Evolutionary conservation across 2,329 filamentous ascomycete genomes (phyloP), one percentile per base, ranked within the genome.

Genomic region (Phyllosticta citrichinensis): DNA sequence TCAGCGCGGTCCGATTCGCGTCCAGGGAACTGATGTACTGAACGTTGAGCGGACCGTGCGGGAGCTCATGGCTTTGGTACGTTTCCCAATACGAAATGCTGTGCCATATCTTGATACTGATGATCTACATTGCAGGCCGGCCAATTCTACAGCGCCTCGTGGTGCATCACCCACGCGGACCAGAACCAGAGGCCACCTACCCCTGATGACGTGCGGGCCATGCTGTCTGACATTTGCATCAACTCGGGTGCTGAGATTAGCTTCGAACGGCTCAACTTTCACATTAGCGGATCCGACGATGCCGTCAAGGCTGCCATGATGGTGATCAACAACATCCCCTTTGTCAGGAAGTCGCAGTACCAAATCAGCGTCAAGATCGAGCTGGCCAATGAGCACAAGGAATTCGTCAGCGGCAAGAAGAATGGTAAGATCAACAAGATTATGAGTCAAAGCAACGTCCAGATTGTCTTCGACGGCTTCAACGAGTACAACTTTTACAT

Each of bases 361-460:
- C 92, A 95, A 72, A 95, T 99, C 72, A 86, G 92, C 61, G 93
- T 99, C 71, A 97, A 97, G 80, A 96, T 99, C 64, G 94, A 99
- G 79, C 87, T 99, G 61, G 94, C 94, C 70, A 97, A 97, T 71
- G 94, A 99, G 77, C 94, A 99, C 80, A 99, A 99, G 76, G 94
- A 99, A 71, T 99, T 99, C 72, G 94, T 99, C 62, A 97, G 92
- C 68, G 94, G 94, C 67, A 99, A 99, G 81, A 99, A 99, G 81
- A 99, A 99, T 69, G 94, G 94, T 75, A 99, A 99, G 79, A 99
- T 99, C 76, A 99, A 99, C 81, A 99, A 99, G 81, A 99, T 99
- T 70, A 99, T 99, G 94, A 94, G 93, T 24, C 93, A 97, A 75
- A 97, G 92, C 81, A 97, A 95, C 68, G 94, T 99, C 12, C 94